Percentiles rank a stretch among this genome's conserved stretches.
Evolutionary conservation across 768 basidiomycete species (phyloP).

Genomic region (Tricholoma matsutake): DNA sequence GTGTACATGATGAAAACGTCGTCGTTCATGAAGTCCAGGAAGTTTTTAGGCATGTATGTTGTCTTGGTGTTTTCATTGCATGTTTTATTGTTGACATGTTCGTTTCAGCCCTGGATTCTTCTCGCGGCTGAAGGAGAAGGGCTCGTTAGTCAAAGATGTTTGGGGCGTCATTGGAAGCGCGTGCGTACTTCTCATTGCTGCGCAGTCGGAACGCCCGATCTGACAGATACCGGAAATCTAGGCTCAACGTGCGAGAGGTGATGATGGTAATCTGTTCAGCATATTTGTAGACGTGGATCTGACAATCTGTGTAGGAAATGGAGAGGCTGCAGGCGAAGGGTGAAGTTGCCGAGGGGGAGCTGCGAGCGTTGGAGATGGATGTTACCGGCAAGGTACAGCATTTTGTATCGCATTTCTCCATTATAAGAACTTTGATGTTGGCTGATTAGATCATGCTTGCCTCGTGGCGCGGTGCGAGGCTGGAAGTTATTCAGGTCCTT

Average conservation of each 20-base stretch:
- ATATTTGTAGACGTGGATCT: background rate
- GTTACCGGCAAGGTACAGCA: conserved; percentile 81
- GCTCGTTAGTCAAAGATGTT: conserved; percentile 88
- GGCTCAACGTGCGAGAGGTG: conserved; percentile 70
- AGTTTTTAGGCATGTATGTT: conserved; percentile 85
- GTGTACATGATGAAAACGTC: conserved; percentile 94
- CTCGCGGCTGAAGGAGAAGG: conserved; percentile 92
- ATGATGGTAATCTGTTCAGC: conserved; percentile 48
- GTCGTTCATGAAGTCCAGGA: conserved; percentile 86
- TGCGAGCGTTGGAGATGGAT: conserved; percentile 86
- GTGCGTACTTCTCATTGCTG: conserved; percentile 42
- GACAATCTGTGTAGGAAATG: conserved; percentile 56
- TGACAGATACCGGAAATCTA: conserved; percentile 21
- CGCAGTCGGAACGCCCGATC: conserved; percentile 3
- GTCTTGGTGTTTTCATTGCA: conserved; percentile 2
- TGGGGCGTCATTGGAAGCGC: conserved; percentile 97
- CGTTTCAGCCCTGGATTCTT: conserved; percentile 79
- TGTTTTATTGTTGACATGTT: background rate
- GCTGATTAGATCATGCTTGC: conserved; percentile 78
- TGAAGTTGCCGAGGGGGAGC: conserved; percentile 82
- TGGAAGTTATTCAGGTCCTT: conserved; percentile 91
- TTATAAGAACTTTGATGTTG: background rate
- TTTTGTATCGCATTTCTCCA: background rate
- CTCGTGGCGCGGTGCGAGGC: conserved; percentile 95
- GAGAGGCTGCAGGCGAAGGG: conserved; percentile 86